Evolutionary conservation across 1,284 basidiomycete species (phyloP), one percentile per base, ranked within the genome.

Genomic region (Cutaneotrichosporon sp.): DNA sequence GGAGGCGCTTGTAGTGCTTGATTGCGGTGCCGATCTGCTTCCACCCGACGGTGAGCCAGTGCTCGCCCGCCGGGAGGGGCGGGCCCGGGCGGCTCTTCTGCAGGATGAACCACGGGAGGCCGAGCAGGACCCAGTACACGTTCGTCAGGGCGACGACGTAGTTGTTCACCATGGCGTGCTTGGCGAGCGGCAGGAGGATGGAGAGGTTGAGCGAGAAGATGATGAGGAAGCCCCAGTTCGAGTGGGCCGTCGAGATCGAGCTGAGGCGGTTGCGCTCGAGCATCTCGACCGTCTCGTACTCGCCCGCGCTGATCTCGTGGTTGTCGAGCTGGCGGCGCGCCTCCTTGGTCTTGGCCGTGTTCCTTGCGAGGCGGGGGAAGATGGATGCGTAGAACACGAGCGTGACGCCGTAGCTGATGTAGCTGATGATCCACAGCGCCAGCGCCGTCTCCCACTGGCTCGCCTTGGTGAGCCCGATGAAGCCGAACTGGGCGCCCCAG

Each of bases 61-160:
- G 82, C 69, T 89, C 84, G 58, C 87, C 87, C 71, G 87, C 85
- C 0, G 89, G 89, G 20, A 92, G 77, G 16, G 84, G 73, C 45
- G 90, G 89, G 0, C 89, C 89, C 0, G 87, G 87, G 7, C 89
- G 85, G 14, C 85, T 87, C 69, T 89, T 83, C 72, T 91, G 89
- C 74, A 86, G 88, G 58, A 91, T 84, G 72, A 91, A 92, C 90
- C 87, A 92, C 86, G 87, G 92, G 56, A 90, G 86, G 27, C 89
- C 91, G 10, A 81, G 80, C 2, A 90, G 65, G 29, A 90, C 86
- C 89, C 89, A 92, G 71, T 89, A 92, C 0, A 79, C 83, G 70
- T 87, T 90, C 50, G 85, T 87, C 51, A 56, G 57, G 20, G 58
- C 64, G 50, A 71, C 64, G 18, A 62, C 58, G 45, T 69, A 69